Evolutionary conservation across 495 filamentous ascomycete species (phyloP), one percentile per base, ranked within the genome.

Genomic region (Talaromyces trachyspermus): DNA sequence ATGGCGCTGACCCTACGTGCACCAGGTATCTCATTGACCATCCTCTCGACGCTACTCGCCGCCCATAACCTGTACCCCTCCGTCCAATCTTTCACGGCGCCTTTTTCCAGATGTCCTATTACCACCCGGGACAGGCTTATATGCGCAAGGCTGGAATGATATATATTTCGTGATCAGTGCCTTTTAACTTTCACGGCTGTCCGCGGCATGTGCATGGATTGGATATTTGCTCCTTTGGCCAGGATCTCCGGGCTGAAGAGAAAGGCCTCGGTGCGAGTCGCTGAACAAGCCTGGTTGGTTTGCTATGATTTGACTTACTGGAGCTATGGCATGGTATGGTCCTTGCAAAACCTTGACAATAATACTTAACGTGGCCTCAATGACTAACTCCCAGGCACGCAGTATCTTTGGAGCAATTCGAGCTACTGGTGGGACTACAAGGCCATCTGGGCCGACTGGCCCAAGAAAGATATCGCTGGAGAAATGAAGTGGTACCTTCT

Each of bases 261-360:
- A 53, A 95, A 94, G 65, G 83, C 77, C 6, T 64, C 82, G 18
- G 74, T 86, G 18, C 77, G 94, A 32, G 87, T 97, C 64, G 86
- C 88, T 40, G 92, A 98, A 63, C 92, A 98, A 68, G 88, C 82
- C 42, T 98, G 89, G 87, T 71, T 95, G 58, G 60, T 87, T 20
- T 55, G 90, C 26, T 97, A 96, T 68, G 86, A 88, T 60, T 61
- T 60, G 20, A 66, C 81, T 44, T 89, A 88, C 61, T 97, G 88
- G 83, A 65, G 79, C 3, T 65, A 91, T 46, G 92, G 92, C 52
- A 74, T 91, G 78, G 88, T 96, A 77, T 44, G 87, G 76, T n/a
- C n/a, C n/a, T n/a, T n/a, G n/a, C n/a, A n/a, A n/a, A n/a, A n/a
- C n/a, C n/a, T n/a, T n/a, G n/a, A n/a, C n/a, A n/a, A n/a, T n/a